A percentile compares a stretch with the other conserved stretches of the same genome.
These are phyloP conservation scores for Russula dissimulans DNA, from an alignment of 768 basidiomycete genomes.

Conservation along the genomic window DNA sequence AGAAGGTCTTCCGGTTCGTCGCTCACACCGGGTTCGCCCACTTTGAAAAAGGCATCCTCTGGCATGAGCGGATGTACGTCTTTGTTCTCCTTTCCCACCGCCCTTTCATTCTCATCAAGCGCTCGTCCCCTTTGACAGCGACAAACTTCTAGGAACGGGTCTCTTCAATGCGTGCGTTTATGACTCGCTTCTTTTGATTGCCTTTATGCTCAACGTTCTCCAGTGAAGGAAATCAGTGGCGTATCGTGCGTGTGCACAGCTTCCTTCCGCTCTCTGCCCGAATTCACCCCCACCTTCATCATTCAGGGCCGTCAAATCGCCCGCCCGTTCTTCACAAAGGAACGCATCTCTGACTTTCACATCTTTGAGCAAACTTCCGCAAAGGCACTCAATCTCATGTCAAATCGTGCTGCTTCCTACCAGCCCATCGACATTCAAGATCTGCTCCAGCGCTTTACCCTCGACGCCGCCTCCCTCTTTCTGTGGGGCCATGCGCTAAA, in stretches of 20 bases:
- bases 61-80: conserved; percentile 20
- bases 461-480: conserved; percentile 47
- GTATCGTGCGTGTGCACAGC: conserved; percentile 4
- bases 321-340: conserved; percentile 30
- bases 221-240: conserved; percentile 17
- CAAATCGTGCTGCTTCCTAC: not conserved
- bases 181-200: conserved; percentile 3
- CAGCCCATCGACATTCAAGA: conserved; percentile 27
- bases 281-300: conserved; percentile 2
- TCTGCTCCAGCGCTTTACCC: conserved; percentile 37
- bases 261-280: conserved; percentile 3
- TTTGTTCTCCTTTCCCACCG: not conserved
- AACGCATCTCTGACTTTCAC: conserved; percentile 30
- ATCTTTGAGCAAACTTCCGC: conserved; percentile 27
- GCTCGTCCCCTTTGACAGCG: conserved; percentile 10
- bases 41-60: conserved; percentile 18
- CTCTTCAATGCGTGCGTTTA: conserved; percentile 47
- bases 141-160: conserved; percentile 38
- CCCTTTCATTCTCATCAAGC: not conserved
- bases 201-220: conserved; percentile 9
- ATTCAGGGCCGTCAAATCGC: conserved; percentile 28
- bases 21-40: conserved; percentile 17
- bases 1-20: conserved; percentile 15
- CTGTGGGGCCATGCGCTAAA: conserved; percentile 39
- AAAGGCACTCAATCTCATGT: conserved; percentile 19